phyloP scores from a whole-genome alignment of 345 rosid genomes.

The Fremontodendron californicum region DNA sequence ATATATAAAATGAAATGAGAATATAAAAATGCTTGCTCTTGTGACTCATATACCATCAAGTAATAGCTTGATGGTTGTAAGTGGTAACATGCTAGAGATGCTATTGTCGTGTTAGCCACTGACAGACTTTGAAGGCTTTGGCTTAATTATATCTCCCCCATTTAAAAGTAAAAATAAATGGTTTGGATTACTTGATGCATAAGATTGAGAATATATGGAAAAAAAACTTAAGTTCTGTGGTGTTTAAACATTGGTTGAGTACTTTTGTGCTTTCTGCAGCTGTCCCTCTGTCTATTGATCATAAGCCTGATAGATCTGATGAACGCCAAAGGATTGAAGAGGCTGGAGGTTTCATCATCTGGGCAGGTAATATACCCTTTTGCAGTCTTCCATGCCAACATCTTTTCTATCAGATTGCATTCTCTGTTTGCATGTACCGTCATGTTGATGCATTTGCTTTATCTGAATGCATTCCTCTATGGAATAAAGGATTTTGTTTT shows the following conservation, averaged over 20 bases:
- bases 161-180: not conserved
- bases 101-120: not conserved
- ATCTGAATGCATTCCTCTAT: too few relatives aligned
- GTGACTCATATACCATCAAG: not conserved
- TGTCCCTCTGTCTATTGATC: slow-evolving; percentile 42
- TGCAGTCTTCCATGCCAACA: not conserved
- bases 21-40: not conserved
- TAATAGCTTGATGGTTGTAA: not conserved
- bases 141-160: not conserved
- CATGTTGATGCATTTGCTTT: not conserved
- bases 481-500: not conserved
- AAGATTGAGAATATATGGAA: not conserved
- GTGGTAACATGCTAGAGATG: not conserved
- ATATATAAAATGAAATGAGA: not conserved
- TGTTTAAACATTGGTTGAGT: not conserved
- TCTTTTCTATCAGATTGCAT: not conserved
- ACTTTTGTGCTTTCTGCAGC: slow-evolving; percentile 25
- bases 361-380: slow-evolving; percentile 43
- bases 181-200: not conserved
- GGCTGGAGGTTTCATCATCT: slow-evolving; percentile 46
- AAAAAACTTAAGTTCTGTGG: not conserved
- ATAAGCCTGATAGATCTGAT: slow-evolving; percentile 50
- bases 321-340: slow-evolving; percentile 49
- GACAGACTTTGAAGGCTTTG: not conserved
- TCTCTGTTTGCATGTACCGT: not conserved